A percentile compares a stretch with the other conserved stretches of the same genome.
These are phyloP conservation scores for Aspergillus nanangensis DNA, from an alignment of 495 filamentous ascomycete species.

Conservation along the genomic window DNA sequence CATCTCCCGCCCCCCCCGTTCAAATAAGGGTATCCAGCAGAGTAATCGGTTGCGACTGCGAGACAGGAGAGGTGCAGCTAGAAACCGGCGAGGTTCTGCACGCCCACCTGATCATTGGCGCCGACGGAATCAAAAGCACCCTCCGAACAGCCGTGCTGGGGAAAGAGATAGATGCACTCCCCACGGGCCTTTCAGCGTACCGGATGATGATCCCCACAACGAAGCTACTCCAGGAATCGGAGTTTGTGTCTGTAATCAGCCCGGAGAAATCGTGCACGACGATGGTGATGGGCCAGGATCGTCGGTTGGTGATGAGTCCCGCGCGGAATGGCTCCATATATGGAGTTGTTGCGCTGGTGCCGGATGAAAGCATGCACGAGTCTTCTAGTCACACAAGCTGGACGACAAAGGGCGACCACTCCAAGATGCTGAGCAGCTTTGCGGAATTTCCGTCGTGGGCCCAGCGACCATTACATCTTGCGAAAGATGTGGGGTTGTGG, in stretches of 20 bases:
- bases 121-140: slow-evolving; percentile 39
- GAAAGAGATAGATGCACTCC: background rate
- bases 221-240: background rate
- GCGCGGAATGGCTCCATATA: slow-evolving; percentile 7
- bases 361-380: slow-evolving; percentile 8
- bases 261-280: slow-evolving; percentile 4
- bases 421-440: slow-evolving; percentile 35
- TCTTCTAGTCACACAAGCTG: slow-evolving; percentile 4
- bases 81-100: slow-evolving; percentile 15
- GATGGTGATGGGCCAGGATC: slow-evolving; percentile 7
- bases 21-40: slow-evolving; percentile 10
- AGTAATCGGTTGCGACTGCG: slow-evolving; percentile 15
- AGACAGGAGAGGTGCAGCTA: slow-evolving; percentile 17
- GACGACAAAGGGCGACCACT: slow-evolving; percentile 19
- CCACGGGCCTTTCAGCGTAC: slow-evolving; percentile 9
- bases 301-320: slow-evolving; percentile 10
- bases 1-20: slow-evolving; percentile 14
- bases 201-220: slow-evolving; percentile 10
- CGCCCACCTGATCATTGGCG: slow-evolving; percentile 39
- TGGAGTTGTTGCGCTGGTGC: slow-evolving; percentile 8
- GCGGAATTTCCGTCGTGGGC: slow-evolving; percentile 29
- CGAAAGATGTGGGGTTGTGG: slow-evolving; percentile 20
- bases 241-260: slow-evolving; percentile 3
- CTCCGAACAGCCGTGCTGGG: slow-evolving; percentile 2
- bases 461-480: slow-evolving; percentile 17